Base-by-base conservation (phyloP, 2,329 filamentous ascomycete genomes). In the Biscogniauxia marginata region DNA sequence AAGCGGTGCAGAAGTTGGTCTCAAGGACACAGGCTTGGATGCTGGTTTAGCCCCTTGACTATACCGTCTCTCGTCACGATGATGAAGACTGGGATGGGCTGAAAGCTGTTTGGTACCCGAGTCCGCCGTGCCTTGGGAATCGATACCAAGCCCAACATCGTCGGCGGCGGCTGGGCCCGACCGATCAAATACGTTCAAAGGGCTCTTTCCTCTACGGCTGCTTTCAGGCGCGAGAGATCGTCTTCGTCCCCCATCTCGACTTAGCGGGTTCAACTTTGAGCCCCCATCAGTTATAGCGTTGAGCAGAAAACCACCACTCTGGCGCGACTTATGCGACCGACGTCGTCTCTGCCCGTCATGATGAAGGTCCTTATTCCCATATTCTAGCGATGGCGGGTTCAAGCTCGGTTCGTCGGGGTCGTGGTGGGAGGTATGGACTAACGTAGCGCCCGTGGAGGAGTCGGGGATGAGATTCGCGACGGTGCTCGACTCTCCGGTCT, bases 221-320 rank as follows among this genome's bases (percentile, higher is more conserved):
- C 67, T 64, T 4, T 68, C 60, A 7, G 68, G 68, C 52, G 70
- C 66, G 48, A 64, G 66, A 19, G 69, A 71, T 52, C 54, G 59
- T 50, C 65, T 62, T 23, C 69, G 75, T 39, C 57, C 67, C 46
- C 68, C 69, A 45, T 73, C 73, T 21, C 67, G 70, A 43, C 58
- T 48, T 25, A 56, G 30, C 13, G 56, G 51, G 2, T 11, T 56
- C 13, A 49, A 43, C 51, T 58, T 64, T 4, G 64, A 49, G 18
- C 49, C 46, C 34, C 68, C 69, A 46, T 68, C 67, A 24, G 66
- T 55, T 19, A 79, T 65, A 2, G 74, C 66, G 60, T 81, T 79
- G 24, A 77, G 71, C 13, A 84, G 73, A 63, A 84, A 84, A 7
- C 77, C 78, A 48, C 80, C 78, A 59, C 73, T 76, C 5, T 79